These are phyloP conservation scores for Cucurbita maxima DNA, from an alignment of 306 rosid genomes.

Conservation along the genomic window DNA sequence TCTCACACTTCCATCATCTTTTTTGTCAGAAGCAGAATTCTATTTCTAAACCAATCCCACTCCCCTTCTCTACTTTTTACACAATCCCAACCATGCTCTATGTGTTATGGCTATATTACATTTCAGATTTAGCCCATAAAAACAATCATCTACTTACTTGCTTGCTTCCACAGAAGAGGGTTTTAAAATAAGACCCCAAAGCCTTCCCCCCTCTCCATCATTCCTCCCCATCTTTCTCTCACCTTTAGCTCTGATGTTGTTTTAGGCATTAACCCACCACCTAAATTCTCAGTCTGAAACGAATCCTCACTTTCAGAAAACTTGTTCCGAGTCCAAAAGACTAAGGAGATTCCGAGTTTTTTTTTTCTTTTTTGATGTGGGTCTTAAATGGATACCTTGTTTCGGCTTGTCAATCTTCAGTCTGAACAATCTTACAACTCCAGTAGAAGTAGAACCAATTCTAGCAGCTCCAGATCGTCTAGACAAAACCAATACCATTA, in stretches of 20 bases:
- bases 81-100: neutral
- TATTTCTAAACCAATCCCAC: constrained; percentile 15
- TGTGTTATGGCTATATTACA: neutral
- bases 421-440: constrained; percentile 49
- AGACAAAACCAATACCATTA: constrained; percentile 15
- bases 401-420: constrained; percentile 59
- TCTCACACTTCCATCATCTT: constrained; percentile 39
- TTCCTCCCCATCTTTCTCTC: neutral
- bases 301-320: neutral
- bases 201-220: neutral
- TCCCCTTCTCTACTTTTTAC: neutral
- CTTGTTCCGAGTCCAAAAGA: neutral
- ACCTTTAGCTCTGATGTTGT: neutral
- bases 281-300: no score
- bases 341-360: neutral
- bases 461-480: constrained; percentile 72
- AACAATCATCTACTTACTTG: neutral
- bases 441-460: constrained; percentile 25
- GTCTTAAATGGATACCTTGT: constrained; percentile 90
- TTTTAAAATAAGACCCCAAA: neutral
- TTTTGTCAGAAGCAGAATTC: constrained; percentile 49
- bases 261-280: no score
- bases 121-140: neutral
- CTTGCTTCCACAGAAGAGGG: no score
- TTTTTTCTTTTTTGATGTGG: neutral